A percentile compares a stretch with the other conserved stretches of the same genome.
Evolutionary conservation across 768 basidiomycete species (phyloP).

Genomic region (Paxillus ammoniavirescens): DNA sequence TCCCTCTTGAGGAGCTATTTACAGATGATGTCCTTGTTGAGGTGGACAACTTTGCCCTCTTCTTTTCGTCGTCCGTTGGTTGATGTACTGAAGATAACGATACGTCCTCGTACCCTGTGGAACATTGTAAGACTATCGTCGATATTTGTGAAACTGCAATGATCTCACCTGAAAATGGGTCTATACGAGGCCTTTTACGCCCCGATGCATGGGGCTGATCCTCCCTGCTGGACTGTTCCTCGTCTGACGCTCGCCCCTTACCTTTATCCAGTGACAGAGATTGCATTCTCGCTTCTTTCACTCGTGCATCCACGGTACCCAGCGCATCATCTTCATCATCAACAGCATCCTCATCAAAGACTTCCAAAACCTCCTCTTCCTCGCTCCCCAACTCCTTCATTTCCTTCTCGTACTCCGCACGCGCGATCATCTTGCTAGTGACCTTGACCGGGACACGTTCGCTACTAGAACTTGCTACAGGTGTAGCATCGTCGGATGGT

Average conservation of each 20-base stretch:
- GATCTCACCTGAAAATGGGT: conserved; percentile 63
- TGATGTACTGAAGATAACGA: neutral
- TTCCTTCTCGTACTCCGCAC: conserved; percentile 60
- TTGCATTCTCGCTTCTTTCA: neutral
- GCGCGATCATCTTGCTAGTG: conserved; percentile 73
- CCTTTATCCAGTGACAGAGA: conserved; percentile 27
- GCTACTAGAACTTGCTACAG: conserved; percentile 11
- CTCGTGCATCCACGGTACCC: neutral
- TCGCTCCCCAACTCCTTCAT: conserved; percentile 43
- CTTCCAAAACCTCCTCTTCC: conserved; percentile 40
- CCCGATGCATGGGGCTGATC: conserved; percentile 29
- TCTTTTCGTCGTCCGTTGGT: conserved; percentile 3
- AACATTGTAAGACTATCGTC: neutral
- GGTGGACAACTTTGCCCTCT: conserved; percentile 6
- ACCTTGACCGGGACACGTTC: conserved; percentile 50
- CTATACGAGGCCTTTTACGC: conserved; percentile 52
- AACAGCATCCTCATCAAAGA: conserved; percentile 32
- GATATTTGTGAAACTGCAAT: neutral
- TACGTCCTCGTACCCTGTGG: conserved; percentile 32
- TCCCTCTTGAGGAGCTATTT: conserved; percentile 16
- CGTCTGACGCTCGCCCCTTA: conserved; percentile 37
- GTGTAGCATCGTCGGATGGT: conserved; percentile 10
- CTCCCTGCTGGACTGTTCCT: conserved; percentile 6
- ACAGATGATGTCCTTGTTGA: neutral
- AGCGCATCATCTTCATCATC: conserved; percentile 2